phyloP scores from a whole-genome alignment of 805 yeast species.

The Saccharomycopsis vini region DNA sequence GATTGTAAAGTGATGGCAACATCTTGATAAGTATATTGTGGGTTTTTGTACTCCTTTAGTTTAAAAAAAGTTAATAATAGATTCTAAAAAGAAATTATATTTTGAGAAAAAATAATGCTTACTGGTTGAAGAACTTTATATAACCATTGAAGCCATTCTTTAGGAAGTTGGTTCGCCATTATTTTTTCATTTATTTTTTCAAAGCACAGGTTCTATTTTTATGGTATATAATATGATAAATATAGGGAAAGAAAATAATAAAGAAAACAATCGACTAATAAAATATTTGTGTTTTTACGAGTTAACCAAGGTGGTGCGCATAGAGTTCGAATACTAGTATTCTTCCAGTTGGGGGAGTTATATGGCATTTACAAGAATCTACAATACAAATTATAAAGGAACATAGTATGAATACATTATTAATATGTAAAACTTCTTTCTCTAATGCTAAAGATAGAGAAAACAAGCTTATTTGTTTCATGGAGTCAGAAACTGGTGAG shows the following conservation, averaged over 20 bases:
- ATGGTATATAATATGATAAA: neutral
- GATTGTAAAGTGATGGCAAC: slow-evolving; percentile 42
- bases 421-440: too few relatives aligned
- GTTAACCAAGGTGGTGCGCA: too few relatives aligned
- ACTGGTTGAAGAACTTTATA: slow-evolving; percentile 45
- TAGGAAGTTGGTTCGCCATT: slow-evolving; percentile 25
- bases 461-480: too few relatives aligned
- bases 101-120: too few relatives aligned
- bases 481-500: too few relatives aligned
- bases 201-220: neutral
- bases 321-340: too few relatives aligned
- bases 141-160: slow-evolving; percentile 47
- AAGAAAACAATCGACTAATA: neutral
- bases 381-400: too few relatives aligned
- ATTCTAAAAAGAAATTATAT: neutral
- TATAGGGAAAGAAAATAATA: neutral
- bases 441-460: too few relatives aligned
- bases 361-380: too few relatives aligned
- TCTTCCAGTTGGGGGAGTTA: too few relatives aligned
- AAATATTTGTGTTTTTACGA: too few relatives aligned
- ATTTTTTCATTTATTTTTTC: neutral
- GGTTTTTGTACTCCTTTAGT: slow-evolving; percentile 43
- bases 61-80: neutral
- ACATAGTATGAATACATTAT: too few relatives aligned
- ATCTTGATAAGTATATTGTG: slow-evolving; percentile 57